These are phyloP conservation scores for Crithidia fasciculata DNA, from an alignment of 208 protist species.

Conservation along the genomic window DNA sequence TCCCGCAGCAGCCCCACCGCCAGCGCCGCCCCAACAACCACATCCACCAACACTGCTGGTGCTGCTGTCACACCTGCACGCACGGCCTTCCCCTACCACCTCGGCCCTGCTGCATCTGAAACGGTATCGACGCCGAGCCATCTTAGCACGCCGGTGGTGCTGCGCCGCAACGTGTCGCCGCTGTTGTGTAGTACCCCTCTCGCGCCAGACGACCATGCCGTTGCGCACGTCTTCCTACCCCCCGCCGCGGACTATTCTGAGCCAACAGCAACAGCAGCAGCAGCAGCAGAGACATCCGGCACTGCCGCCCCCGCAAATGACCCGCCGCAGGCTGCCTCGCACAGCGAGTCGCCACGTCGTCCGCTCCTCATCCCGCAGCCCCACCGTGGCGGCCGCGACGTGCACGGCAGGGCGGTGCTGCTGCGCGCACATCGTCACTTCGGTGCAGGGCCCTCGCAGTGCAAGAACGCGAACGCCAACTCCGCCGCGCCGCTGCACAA, in stretches of 20 bases:
- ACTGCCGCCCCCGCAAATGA: background rate
- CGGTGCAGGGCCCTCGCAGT: background rate
- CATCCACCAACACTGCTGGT: background rate
- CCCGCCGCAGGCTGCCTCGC: no score
- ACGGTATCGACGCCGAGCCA: background rate
- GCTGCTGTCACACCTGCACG: background rate
- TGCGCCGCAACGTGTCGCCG: background rate
- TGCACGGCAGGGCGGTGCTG: conserved; percentile 3
- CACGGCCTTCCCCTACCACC: background rate
- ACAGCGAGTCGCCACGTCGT: background rate
- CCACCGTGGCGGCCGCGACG: background rate
- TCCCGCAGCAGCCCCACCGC: background rate
- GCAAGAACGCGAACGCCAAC: background rate
- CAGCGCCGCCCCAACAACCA: background rate
- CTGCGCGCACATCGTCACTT: conserved; percentile 8
- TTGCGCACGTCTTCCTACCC: background rate
- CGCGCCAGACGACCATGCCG: conserved; percentile 8
- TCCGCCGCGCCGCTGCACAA: background rate
- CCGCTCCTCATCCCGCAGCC: conserved; percentile 20
- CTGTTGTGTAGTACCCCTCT: background rate
- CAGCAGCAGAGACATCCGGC: background rate
- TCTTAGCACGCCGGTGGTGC: background rate
- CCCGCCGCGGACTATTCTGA: no score
- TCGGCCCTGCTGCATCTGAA: background rate
- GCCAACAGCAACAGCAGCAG: background rate